These are phyloP conservation scores for Sutorius australiensis DNA, from an alignment of 768 basidiomycete genomes.

Conservation along the genomic window DNA sequence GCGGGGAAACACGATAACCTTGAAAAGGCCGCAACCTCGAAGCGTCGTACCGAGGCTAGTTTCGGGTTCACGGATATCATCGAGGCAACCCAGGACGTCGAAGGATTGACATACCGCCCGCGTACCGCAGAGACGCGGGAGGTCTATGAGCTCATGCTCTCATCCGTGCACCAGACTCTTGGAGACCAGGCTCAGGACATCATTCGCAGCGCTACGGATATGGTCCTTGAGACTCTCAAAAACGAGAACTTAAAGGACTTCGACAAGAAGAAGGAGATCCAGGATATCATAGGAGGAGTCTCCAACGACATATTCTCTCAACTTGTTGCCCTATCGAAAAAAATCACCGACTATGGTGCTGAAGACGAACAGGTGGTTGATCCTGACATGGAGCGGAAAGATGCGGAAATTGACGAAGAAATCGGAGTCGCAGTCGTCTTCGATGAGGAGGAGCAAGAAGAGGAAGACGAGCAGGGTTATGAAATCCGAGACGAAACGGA, in stretches of 20 bases:
- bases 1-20: conserved; percentile 45
- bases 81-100: conserved; percentile 89
- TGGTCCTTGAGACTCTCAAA: conserved; percentile 83
- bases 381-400: conserved; percentile 75
- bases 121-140: conserved; percentile 92
- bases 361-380: conserved; percentile 80
- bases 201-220: conserved; percentile 93
- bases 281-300: conserved; percentile 64
- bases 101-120: conserved; percentile 90
- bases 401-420: conserved; percentile 91
- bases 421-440: conserved; percentile 98
- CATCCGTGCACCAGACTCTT: conserved; percentile 73
- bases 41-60: conserved; percentile 58
- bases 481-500: conserved; percentile 84
- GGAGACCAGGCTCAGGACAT: conserved; percentile 97
- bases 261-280: conserved; percentile 94
- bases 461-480: conserved; percentile 85
- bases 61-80: conserved; percentile 90
- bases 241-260: conserved; percentile 89
- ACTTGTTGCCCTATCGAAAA: conserved; percentile 82
- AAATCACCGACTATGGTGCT: conserved; percentile 92
- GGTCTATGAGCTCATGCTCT: conserved; percentile 88
- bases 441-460: conserved; percentile 95
- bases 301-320: conserved; percentile 76
- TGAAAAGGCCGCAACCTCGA: conserved; percentile 52